Base-by-base conservation (phyloP, 140 eudicot genomes). In the Oenanthe javanica region DNA sequence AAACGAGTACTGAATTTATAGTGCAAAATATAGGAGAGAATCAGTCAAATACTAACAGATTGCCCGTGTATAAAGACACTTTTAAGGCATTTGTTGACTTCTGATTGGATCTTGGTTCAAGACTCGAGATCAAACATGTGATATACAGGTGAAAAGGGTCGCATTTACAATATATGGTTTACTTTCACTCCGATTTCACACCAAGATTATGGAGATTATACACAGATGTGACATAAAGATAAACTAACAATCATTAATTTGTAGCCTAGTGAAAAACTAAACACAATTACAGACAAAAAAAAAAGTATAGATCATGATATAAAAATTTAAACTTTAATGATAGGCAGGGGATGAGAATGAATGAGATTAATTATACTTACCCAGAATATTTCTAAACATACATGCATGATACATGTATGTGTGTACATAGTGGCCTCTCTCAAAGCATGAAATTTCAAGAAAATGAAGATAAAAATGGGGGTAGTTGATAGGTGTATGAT, bases 11-110 rank as follows among this genome's bases (percentile, higher is more conserved):
- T 79, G 36, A 75, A 55, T 77, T 52, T 78, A 78, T 38, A 59
- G 18, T 52, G 61, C 70, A 74, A 74, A 45, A 72, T 23, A 67
- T 6, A 54, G 76, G 9, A 5, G 80, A 46, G 83, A 83, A 79
- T 54, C 18, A 74, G 86, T 83, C 83, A 83, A 75, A 82, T 61
- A 19, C 1, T 21, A 79, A 83, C 83, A 79, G 86, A 79, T 36
- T 73, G 51, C 86, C 86, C 83, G 86, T 83, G 86, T 47, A 72
- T 49, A 79, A 46, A 51, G 73, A 63, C 77, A 6, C 38, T 61
- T 83, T 83, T 4, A 38, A 23, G n/a, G 8, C 10, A 40, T 57
- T 11, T 25, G 21, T 69, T 78, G 74, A 12, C 66, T 40, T 46
- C 2, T 42, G 36, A 72, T 72, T 45, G 67, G 70, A 38, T 76